These are phyloP conservation scores for Pyrus hybrid DNA, from an alignment of 331 rosid species.

Conservation along the genomic window DNA sequence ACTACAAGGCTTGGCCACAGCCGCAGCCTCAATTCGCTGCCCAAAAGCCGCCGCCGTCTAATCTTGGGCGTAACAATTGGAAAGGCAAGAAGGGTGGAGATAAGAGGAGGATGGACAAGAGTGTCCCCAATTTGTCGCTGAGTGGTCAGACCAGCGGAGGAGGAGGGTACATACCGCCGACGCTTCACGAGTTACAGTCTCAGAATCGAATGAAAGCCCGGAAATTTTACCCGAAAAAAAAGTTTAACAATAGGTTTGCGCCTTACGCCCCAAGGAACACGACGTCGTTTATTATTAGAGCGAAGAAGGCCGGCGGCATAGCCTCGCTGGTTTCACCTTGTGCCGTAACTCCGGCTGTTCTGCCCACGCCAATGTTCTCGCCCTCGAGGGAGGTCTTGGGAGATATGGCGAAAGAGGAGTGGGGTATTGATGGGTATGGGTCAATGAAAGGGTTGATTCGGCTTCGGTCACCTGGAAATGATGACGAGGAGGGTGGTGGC, in stretches of 20 bases:
- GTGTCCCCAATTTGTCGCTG: constrained; percentile 13
- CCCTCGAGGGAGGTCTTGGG: constrained; percentile 57
- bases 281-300: constrained; percentile 57
- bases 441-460: constrained; percentile 77
- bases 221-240: constrained; percentile 59
- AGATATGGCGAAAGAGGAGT: constrained; percentile 67
- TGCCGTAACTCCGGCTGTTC: constrained; percentile 83
- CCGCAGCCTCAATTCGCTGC: constrained; percentile 23
- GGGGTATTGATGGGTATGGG: constrained; percentile 81
- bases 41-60: constrained; percentile 19
- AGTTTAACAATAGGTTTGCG: constrained; percentile 58
- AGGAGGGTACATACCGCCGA: constrained; percentile 52
- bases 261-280: constrained; percentile 90
- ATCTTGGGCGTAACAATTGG: constrained; percentile 57
- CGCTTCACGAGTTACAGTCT: constrained; percentile 76
- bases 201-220: constrained; percentile 62
- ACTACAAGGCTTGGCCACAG: constrained; percentile 30
- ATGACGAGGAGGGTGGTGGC: constrained; percentile 58
- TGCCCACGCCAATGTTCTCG: constrained; percentile 63
- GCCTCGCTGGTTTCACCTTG: constrained; percentile 69
- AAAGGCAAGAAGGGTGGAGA: constrained; percentile 61
- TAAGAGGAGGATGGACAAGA: constrained; percentile 54
- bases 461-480: constrained; percentile 54
- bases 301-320: constrained; percentile 53
- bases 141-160: constrained; percentile 23